Evolutionary conservation across 2,329 filamentous ascomycete species (phyloP).

Genomic region (Stachybotrys elegans): DNA sequence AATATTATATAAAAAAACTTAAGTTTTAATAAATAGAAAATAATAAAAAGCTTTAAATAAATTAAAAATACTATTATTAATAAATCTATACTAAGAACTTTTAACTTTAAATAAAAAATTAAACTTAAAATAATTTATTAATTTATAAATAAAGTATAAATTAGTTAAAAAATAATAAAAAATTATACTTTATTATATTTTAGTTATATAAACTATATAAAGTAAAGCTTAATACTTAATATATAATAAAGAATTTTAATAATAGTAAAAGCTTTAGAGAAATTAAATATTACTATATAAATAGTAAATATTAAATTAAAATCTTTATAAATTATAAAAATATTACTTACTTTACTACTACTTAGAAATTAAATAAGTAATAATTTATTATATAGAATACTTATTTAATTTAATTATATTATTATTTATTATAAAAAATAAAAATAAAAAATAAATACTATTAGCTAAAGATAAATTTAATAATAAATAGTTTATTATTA

Average conservation of each 20-base stretch:
- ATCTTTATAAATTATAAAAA: not conserved
- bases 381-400: not conserved
- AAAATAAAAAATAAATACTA: no score
- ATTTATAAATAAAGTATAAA: not conserved
- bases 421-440: not conserved
- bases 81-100: not conserved
- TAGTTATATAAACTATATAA: not conserved
- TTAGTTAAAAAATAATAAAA: not conserved
- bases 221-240: not conserved
- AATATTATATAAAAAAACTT: not conserved
- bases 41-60: not conserved
- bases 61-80: not conserved
- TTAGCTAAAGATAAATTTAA: no score
- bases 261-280: not conserved
- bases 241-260: not conserved
- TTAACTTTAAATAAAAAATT: not conserved
- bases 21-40: not conserved
- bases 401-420: not conserved
- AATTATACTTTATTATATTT: not conserved
- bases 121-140: not conserved
- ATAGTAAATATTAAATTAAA: not conserved
- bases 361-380: not conserved
- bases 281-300: not conserved
- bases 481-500: no score
- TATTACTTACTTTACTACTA: not conserved